Evolutionary conservation across 768 basidiomycete genomes (phyloP), one percentile per base, ranked within the genome.

Genomic region (Leccinum aurantiacum): DNA sequence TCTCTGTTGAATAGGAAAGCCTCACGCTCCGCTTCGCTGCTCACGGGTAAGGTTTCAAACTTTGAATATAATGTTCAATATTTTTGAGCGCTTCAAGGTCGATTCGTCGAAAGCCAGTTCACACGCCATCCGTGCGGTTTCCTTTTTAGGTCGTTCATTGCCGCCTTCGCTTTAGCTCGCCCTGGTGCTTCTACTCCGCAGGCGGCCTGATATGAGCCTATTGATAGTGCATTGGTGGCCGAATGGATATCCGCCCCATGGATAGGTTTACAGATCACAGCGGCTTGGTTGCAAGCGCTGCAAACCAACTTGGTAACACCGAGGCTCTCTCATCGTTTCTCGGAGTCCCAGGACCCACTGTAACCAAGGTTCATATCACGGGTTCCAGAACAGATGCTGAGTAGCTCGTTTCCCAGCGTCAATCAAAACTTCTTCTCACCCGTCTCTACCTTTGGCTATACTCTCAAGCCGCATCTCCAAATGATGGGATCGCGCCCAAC

Each of bases 401-500:
- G 56, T 17, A 47, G 13, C 10, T n/a, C 11, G 37, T 56, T 53
- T 46, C 54, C 19, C 52, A 60, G 38, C 55, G 55, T 25, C 31
- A 54, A 63, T 64, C 65, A 57, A 25, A 48, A 27, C 15, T n/a
- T 3, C 38, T 15, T 15, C 22, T 9, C 17, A 46, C n/a, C 37
- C 24, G 31, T 53, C 22, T 37, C n/a, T 41, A 2, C 37, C 50
- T 10, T 61, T 11, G 59, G 55, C 51, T 52, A 50, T 57, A 58
- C 35, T 47, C 13, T 25, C 58, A 24, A 35, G 41, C 35, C 35
- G 11, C 19, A 11, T 47, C 56, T 31, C 25, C 50, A 53, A 54
- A 24, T 64, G 65, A 66, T 66, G 57, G 58, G 49, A 65, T 65
- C 64, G 67, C 5, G 17, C 44, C 50, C 9, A 57, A 53, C 24